Percentiles rank a stretch among this genome's conserved stretches.
These are phyloP conservation scores for Chaetomiaceae sp. DNA, from an alignment of 2,329 filamentous ascomycete genomes.

Conservation along the genomic window DNA sequence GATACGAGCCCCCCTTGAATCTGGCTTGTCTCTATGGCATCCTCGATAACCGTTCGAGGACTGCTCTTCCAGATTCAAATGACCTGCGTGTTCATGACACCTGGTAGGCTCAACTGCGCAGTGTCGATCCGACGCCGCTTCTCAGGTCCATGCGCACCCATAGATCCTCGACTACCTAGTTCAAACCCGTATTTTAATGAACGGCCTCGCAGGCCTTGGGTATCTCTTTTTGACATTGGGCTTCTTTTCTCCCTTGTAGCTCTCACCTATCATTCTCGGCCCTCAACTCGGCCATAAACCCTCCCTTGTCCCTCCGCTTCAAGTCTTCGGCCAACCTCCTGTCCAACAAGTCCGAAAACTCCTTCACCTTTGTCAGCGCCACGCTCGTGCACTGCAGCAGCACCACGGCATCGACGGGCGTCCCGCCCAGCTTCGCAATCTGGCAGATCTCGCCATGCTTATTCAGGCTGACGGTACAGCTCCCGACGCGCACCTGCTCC, in stretches of 20 bases:
- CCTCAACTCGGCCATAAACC: conserved; percentile 69
- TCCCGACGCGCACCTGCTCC: conserved; percentile 69
- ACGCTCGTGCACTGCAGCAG: conserved; percentile 71
- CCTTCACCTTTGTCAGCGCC: conserved; percentile 75
- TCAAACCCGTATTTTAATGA: neutral
- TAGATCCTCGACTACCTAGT: too few species aligned
- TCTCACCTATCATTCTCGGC: conserved; percentile 76
- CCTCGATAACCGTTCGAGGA: too few species aligned
- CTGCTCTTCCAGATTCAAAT: too few species aligned
- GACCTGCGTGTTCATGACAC: too few species aligned
- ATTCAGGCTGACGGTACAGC: conserved; percentile 81
- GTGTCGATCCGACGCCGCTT: too few species aligned
- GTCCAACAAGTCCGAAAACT: conserved; percentile 71
- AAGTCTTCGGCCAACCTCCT: conserved; percentile 70
- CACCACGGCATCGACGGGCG: conserved; percentile 71
- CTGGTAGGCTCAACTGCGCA: too few species aligned
- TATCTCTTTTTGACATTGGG: conserved; percentile 34
- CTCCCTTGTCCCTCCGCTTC: conserved; percentile 72
- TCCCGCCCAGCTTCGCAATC: conserved; percentile 84
- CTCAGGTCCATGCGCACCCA: too few species aligned
- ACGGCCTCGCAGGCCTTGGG: conserved; percentile 26
- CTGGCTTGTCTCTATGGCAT: too few species aligned
- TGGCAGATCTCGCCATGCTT: conserved; percentile 87
- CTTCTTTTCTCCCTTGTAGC: conserved; percentile 22
- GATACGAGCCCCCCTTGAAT: too few species aligned